A percentile compares a stretch with the other conserved stretches of the same genome.
Evolutionary conservation across 495 filamentous ascomycete genomes (phyloP).

Genomic region (Aspergillus olivimuriae): DNA sequence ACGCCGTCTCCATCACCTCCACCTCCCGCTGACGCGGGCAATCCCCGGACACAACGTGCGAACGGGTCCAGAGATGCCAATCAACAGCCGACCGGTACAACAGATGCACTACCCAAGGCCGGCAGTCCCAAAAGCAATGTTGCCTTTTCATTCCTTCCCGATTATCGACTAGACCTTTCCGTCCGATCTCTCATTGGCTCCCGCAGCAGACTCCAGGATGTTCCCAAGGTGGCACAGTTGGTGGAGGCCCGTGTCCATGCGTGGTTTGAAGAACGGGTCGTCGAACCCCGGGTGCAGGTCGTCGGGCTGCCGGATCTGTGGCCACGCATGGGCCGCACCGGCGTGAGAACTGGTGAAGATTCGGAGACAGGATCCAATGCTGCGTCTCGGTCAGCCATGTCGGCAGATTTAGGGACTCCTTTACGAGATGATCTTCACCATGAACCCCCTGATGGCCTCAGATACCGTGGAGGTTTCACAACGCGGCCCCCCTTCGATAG

Average conservation of each 20-base stretch:
- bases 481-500: conserved; percentile 27
- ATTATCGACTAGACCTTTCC: conserved; percentile 89
- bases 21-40: conserved; percentile 14
- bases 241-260: conserved; percentile 85
- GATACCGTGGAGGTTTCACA: conserved; percentile 29
- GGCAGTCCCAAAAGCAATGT: conserved; percentile 66
- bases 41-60: conserved; percentile 3
- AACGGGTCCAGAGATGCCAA: conserved; percentile 13
- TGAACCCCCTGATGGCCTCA: conserved; percentile 27
- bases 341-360: conserved; percentile 39
- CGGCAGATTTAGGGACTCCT: conserved; percentile 20
- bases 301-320: conserved; percentile 89
- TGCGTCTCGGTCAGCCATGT: conserved; percentile 30
- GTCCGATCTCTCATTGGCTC: conserved; percentile 90
- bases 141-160: conserved; percentile 89
- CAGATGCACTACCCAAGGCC: conserved; percentile 20
- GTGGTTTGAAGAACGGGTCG: conserved; percentile 95
- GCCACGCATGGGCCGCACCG: conserved; percentile 64
- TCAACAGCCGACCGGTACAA: conserved; percentile 3
- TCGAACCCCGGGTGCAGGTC: conserved; percentile 93
- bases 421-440: conserved; percentile 18
- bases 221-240: conserved; percentile 94
- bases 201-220: conserved; percentile 83
- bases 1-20: conserved; percentile 29
- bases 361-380: conserved; percentile 36